Conservation (phyloP, 768 basidiomycete genomes). For the Lanmaoa pseudosensibilis region DNA sequence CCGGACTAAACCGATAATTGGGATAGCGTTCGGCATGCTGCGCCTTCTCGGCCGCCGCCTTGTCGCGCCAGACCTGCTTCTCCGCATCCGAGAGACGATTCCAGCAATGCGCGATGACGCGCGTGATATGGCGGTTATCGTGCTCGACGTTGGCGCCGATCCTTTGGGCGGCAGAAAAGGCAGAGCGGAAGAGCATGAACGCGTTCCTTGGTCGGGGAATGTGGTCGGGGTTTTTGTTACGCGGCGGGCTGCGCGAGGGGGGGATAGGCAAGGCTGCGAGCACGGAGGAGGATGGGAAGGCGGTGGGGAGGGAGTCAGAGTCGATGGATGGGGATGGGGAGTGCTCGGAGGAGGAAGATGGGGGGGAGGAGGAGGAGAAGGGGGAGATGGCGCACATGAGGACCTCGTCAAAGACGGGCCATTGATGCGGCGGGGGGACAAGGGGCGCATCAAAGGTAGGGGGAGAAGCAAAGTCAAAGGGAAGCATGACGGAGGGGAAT, state of each 20-base stretch:
- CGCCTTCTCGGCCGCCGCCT: slow-evolving; percentile 51
- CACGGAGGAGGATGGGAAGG: slow-evolving; percentile 18
- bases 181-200: slow-evolving; percentile 61
- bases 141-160: slow-evolving; percentile 49
- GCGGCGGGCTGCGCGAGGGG: slow-evolving; percentile 27
- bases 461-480: slow-evolving; percentile 11
- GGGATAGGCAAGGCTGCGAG: slow-evolving; percentile 33
- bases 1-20: slow-evolving; percentile 54
- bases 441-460: slow-evolving; percentile 11
- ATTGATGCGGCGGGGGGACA: slow-evolving; percentile 15
- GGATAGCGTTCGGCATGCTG: slow-evolving; percentile 51
- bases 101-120: slow-evolving; percentile 57
- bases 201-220: slow-evolving; percentile 42
- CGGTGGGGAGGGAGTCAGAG: neutral
- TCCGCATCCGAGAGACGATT: slow-evolving; percentile 49
- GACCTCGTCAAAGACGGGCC: slow-evolving; percentile 28
- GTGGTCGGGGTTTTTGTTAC: slow-evolving; percentile 41
- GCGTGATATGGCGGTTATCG: slow-evolving; percentile 59
- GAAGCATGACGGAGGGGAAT: slow-evolving; percentile 13
- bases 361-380: neutral
- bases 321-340: slow-evolving; percentile 12
- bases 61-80: slow-evolving; percentile 50
- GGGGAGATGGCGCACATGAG: slow-evolving; percentile 6
- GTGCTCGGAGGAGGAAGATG: slow-evolving; percentile 7
- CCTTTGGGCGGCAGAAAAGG: slow-evolving; percentile 54